A percentile compares a stretch with the other conserved stretches of the same genome.
Evolutionary conservation across 345 rosid genomes (phyloP).

Genomic region (Citrus inodora): DNA sequence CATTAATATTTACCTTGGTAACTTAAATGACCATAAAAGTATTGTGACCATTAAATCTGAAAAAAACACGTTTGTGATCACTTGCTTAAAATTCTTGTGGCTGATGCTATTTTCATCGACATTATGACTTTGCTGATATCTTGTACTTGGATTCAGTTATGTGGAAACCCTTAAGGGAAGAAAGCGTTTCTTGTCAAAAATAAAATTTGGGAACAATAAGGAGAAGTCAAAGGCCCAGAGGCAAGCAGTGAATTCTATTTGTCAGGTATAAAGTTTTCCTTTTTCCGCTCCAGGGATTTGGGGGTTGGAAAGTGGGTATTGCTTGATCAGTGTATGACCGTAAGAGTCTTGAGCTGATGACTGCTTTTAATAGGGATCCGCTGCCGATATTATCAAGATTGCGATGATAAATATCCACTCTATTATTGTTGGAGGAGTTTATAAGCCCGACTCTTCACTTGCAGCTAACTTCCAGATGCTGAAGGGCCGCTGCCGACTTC

Average conservation of each 20-base stretch:
- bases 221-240: slow-evolving; percentile 94
- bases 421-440: slow-evolving; percentile 48
- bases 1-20: background rate
- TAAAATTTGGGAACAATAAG: slow-evolving; percentile 71
- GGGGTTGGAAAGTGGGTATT: background rate
- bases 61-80: background rate
- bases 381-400: slow-evolving; percentile 94
- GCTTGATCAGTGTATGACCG: background rate
- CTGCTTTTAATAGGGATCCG: slow-evolving; percentile 68
- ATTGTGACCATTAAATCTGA: background rate
- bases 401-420: slow-evolving; percentile 82
- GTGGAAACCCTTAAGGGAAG: slow-evolving; percentile 87
- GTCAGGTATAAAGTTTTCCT: slow-evolving; percentile 60
- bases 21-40: background rate
- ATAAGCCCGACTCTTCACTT: slow-evolving; percentile 31
- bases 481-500: slow-evolving; percentile 73
- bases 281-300: background rate
- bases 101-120: background rate
- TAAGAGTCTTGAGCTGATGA: slow-evolving; percentile 14
- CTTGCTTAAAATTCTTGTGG: background rate
- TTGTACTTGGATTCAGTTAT: slow-evolving; percentile 50
- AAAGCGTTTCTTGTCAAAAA: slow-evolving; percentile 90
- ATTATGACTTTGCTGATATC: background rate
- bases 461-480: slow-evolving; percentile 55
- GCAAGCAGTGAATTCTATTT: slow-evolving; percentile 96